Base-by-base conservation (phyloP, 345 rosid species). In the Conringia planisiliqua region DNA sequence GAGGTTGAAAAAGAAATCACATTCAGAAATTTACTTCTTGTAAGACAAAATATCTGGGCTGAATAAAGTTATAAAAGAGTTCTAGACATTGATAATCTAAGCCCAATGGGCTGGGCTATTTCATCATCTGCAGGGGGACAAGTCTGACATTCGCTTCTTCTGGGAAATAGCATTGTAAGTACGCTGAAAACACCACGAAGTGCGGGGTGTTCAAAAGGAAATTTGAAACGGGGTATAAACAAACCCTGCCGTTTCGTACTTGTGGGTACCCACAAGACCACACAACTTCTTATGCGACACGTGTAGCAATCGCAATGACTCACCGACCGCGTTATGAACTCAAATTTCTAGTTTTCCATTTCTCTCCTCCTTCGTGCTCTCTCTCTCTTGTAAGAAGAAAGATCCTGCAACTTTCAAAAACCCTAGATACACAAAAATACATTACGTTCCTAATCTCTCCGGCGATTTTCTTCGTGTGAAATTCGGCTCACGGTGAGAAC, bases 21-120 rank as follows among this genome's bases (percentile, higher is more conserved):
- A 18, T 48, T 9, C 10, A 20, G 1, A 48, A 48, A 50, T 11
- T 14, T 6, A 50, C 14, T 22, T 48, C 50, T 48, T 20, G 54
- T 9, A 47, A 30, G 36, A 22, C 24, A 22, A 22, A 22, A 22
- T 22, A 22, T 22, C 2, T 22, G 24, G 2, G 9, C 27, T 33
- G 40, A 57, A 32, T 17, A 9, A 57, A 57, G 5, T 3, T n/a
- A 11, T 6, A 12, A 30, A 16, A 10, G 11, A 7, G 29, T 39
- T 33, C 0, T n/a, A 14, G 12, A 7, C 27, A 39, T 16, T 7
- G 72, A 11, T 55, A 7, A 58, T 0, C 4, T 43, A 17, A 27
- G 35, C 74, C 74, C 36, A 70, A 44, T 70, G 66, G 57, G 46
- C 74, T 70, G 66, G 57, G 46, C 74, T 47, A 3, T 40, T 58